phyloP scores from a whole-genome alignment of 768 basidiomycete species.

The Trametes maxima region DNA sequence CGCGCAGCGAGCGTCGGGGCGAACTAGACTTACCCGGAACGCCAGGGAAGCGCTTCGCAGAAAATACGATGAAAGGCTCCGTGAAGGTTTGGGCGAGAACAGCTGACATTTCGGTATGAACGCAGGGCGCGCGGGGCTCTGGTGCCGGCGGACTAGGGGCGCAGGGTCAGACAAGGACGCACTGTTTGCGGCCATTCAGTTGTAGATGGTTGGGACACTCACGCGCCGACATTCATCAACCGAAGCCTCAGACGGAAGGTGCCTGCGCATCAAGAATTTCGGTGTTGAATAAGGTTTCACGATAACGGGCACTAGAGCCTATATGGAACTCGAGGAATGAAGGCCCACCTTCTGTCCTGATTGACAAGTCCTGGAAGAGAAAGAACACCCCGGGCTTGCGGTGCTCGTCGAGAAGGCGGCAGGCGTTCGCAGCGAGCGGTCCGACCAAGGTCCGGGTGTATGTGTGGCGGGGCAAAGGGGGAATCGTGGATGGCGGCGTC shows the following conservation, averaged over 20 bases:
- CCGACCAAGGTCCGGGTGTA: conserved; percentile 92
- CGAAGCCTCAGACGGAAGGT: conserved; percentile 84
- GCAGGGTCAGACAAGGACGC: conserved; percentile 13
- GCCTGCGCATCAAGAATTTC: conserved; percentile 46
- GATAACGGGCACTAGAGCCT: conserved; percentile 24
- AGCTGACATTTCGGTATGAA: conserved; percentile 71
- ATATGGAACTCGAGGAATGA: conserved; percentile 14
- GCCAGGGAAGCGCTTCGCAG: conserved; percentile 93
- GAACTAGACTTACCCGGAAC: conserved; percentile 68
- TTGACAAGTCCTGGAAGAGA: conserved; percentile 92
- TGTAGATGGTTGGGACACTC: conserved; percentile 42
- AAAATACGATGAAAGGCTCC: conserved; percentile 83
- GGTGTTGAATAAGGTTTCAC: conserved; percentile 21
- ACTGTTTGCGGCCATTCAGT: conserved; percentile 15
- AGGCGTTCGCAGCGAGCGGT: conserved; percentile 84
- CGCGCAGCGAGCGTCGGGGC: conserved; percentile 23
- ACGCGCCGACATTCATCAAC: conserved; percentile 91
- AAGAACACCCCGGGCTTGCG: conserved; percentile 90
- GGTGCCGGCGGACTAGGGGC: conserved; percentile 66
- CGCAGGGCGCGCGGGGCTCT: conserved; percentile 61
- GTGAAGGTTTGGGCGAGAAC: conserved; percentile 86
- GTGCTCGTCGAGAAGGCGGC: conserved; percentile 81
- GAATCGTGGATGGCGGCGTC: conserved; percentile 36
- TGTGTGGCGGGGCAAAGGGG: conserved; percentile 61
- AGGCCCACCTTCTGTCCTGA: conserved; percentile 82